phyloP scores from a whole-genome alignment of 345 rosid genomes.

The rapeseed (Brassica napus) region Da-Ae NC_063440.1:16233501-16234000 shows the following conservation, averaged over 20 bases:
- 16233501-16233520: background rate
- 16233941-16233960: no score
- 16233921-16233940: no score
- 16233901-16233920: no score
- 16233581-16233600: slow-evolving; percentile 71
- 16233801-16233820: slow-evolving; percentile 96
- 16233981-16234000: no score
- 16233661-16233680: slow-evolving; percentile 80
- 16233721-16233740: slow-evolving; percentile 41
- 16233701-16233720: slow-evolving; percentile 44
- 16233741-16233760: slow-evolving; percentile 57
- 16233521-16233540: background rate
- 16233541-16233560: slow-evolving; percentile 14
- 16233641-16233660: slow-evolving; percentile 65
- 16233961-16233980: no score
- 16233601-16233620: slow-evolving; percentile 59
- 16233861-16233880: slow-evolving; percentile 16
- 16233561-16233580: background rate
- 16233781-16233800: slow-evolving; percentile 65
- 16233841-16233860: slow-evolving; percentile 37
- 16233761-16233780: slow-evolving; percentile 72
- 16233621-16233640: slow-evolving; percentile 80
- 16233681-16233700: slow-evolving; percentile 67
- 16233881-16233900: background rate
- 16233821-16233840: slow-evolving; percentile 71